Base-by-base conservation (phyloP, 805 yeast genomes). In the Candida nanaspora region DNA sequence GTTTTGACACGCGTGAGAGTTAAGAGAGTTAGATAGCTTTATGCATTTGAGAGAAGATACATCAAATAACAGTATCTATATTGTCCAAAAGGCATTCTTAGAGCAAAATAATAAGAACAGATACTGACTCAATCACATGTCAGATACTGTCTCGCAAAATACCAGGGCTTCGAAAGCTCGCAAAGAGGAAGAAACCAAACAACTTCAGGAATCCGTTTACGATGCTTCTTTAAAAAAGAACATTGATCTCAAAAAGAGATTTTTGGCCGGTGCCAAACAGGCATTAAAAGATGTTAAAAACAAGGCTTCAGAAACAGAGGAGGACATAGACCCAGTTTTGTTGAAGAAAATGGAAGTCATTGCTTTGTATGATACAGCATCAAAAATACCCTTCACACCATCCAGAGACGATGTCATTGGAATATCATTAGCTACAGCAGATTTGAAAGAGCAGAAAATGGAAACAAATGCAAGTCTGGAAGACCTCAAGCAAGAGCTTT, bases 361-460 rank as follows among this genome's bases (percentile, higher is more conserved):
- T 6, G 51, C 59, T 1, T 37, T 59, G 15, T 39, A 54, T 10
- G 57, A 56, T 26, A 46, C 56, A 2, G 36, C 57, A 15, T 44
- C 45, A 4, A 48, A 46, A 21, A 38, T 57, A 4, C 63, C 63
- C 2, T 59, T 50, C 44, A 52, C 48, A 16, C 59, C 63, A 1
- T 48, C 57, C 8, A 41, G 61, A 22, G 52, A 55, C 16, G 64
- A 59, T 33, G 40, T 57, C 28, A 45, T 52, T 4, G 56, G 55
- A 1, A 36, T 55, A 2, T 51, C 62, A 1, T 35, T 59, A 26
- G 51, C 61, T n/a, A 50, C 56, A 33, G 19, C 35, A 3, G 34
- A 40, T 2, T 28, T 55, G 21, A 19, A 4, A 2, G 19, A 38
- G 1, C 59, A 56, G 16, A 35, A 36, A 1, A 39, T 38, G 2